phyloP scores from a whole-genome alignment of 2,329 filamentous ascomycete species.

The Fusarium subglutinans region DNA sequence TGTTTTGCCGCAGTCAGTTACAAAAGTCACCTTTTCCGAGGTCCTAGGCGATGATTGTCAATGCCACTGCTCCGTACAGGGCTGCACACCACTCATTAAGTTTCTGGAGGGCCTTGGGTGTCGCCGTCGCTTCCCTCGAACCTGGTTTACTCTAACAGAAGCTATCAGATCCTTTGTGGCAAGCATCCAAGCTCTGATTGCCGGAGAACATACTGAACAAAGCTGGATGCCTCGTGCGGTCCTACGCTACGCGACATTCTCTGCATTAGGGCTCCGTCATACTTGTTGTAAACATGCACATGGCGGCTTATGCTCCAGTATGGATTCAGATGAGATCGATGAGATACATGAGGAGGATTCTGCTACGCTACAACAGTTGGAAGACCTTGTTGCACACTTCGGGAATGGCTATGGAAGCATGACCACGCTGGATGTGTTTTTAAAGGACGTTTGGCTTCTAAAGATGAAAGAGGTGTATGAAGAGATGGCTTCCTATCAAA shows the following conservation, averaged over 20 bases:
- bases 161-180: background rate
- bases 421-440: rapidly evolving
- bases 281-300: background rate
- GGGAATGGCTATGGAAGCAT: rapidly evolving
- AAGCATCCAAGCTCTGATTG: rapidly evolving
- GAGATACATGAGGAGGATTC: background rate
- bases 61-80: background rate
- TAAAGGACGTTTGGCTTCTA: background rate
- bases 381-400: rapidly evolving
- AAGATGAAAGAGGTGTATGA: rapidly evolving
- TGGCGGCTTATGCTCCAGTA: rapidly evolving
- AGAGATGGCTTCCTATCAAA: rapidly evolving
- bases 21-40: rapidly evolving
- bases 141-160: rapidly evolving
- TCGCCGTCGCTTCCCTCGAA: background rate
- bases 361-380: rapidly evolving
- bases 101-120: background rate
- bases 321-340: background rate
- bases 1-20: background rate
- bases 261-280: background rate
- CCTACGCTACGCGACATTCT: background rate
- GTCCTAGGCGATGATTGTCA: background rate
- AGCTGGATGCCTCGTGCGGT: rapidly evolving
- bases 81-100: background rate
- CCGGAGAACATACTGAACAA: rapidly evolving